A percentile compares a stretch with the other conserved stretches of the same genome.
Evolutionary conservation across 768 basidiomycete species (phyloP).

Genomic region (Stropharia rugosoannulata): DNA sequence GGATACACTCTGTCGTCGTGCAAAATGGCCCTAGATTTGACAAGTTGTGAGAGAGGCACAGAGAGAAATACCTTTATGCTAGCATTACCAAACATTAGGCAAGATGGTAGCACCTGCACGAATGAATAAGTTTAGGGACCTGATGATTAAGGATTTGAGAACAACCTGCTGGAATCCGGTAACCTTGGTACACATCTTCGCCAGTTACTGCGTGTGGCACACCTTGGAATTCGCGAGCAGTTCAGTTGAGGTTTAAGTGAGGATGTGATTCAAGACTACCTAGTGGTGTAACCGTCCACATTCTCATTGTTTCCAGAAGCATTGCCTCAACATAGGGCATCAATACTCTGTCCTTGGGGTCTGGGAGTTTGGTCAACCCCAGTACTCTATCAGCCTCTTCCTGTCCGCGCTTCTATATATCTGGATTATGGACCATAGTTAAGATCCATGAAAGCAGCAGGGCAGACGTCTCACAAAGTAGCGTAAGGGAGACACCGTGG

Average conservation of each 20-base stretch:
- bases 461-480: conserved; percentile 19
- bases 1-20: conserved; percentile 52
- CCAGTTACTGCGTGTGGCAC: not conserved
- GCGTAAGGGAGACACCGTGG: not conserved
- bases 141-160: too few relatives aligned
- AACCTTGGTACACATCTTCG: too few relatives aligned
- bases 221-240: too few relatives aligned
- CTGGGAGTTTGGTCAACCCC: conserved; percentile 38
- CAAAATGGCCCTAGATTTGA: conserved; percentile 33
- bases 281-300: conserved; percentile 32
- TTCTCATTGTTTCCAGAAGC: conserved; percentile 41
- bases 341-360: conserved; percentile 34
- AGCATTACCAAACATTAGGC: too few relatives aligned
- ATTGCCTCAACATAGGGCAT: conserved; percentile 45
- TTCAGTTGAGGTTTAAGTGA: too few relatives aligned
- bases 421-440: conserved; percentile 39
- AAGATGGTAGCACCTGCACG: too few relatives aligned
- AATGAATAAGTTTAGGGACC: too few relatives aligned
- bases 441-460: conserved; percentile 28
- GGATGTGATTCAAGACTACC: too few relatives aligned
- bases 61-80: too few relatives aligned
- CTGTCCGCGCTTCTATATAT: conserved; percentile 39
- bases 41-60: too few relatives aligned
- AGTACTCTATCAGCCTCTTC: conserved; percentile 41
- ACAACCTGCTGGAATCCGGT: too few relatives aligned